These are phyloP conservation scores for Pseudopediastrum boryanum DNA, from an alignment of 139 green algal genomes.

Conservation along the genomic window DNA sequence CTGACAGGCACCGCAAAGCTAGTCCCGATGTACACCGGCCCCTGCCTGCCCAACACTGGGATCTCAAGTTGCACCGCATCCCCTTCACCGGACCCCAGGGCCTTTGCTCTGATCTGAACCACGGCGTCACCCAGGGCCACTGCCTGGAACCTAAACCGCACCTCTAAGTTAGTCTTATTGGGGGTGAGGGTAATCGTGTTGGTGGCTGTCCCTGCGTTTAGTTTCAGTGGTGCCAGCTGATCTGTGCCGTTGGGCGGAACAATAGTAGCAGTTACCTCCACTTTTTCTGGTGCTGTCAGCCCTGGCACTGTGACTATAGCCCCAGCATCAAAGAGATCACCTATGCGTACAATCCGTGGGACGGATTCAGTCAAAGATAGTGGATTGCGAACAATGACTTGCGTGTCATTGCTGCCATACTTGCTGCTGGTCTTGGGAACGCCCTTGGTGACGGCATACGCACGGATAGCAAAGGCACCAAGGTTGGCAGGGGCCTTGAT, in stretches of 20 bases:
- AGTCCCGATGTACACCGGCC: slow-evolving; percentile 45
- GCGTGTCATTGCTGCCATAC: slow-evolving; percentile 50
- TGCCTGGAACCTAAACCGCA: slow-evolving; percentile 44
- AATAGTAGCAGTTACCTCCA: neutral
- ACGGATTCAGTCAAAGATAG: slow-evolving; percentile 59
- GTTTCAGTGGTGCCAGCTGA: neutral
- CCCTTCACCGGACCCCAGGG: neutral
- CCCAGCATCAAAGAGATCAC: slow-evolving; percentile 59
- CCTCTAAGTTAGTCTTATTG: slow-evolving; percentile 26
- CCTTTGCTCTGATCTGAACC: slow-evolving; percentile 33
- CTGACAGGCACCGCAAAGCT: slow-evolving; percentile 43
- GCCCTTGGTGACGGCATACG: slow-evolving; percentile 32
- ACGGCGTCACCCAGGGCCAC: slow-evolving; percentile 23
- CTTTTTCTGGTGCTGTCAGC: neutral
- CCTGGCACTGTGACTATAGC: slow-evolving; percentile 45
- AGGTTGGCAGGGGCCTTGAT: slow-evolving; percentile 50
- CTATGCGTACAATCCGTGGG: slow-evolving; percentile 57
- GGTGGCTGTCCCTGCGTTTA: neutral
- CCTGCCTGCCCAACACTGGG: slow-evolving; percentile 40
- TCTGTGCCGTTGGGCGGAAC: neutral
- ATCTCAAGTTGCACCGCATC: slow-evolving; percentile 35
- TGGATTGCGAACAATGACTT: slow-evolving; percentile 47
- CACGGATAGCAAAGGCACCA: slow-evolving; percentile 41
- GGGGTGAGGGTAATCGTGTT: neutral
- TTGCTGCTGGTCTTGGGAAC: neutral